A percentile compares a stretch with the other conserved stretches of the same genome.
These are phyloP conservation scores for Starmerella apicola DNA, from an alignment of 805 yeast species.

Conservation along the genomic window DNA sequence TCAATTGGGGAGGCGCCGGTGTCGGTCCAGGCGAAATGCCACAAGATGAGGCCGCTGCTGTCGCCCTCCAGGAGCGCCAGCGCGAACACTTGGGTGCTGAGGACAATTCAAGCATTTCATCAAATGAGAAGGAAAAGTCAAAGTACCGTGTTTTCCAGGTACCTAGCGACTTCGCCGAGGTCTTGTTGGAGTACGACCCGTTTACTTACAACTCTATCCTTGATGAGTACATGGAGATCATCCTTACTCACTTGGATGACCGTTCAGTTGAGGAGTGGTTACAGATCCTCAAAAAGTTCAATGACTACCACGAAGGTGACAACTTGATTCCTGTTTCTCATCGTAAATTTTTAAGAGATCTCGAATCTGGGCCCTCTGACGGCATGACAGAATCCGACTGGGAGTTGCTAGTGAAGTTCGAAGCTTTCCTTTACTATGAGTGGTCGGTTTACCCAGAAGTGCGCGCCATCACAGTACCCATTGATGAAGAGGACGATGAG, in stretches of 20 bases:
- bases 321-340: conserved; percentile 35
- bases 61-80: not conserved
- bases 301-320: conserved; percentile 35
- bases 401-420: conserved; percentile 24
- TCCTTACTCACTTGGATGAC: conserved; percentile 20
- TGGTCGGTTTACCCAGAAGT: conserved; percentile 52
- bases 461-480: conserved; percentile 41
- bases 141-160: not conserved
- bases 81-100: not conserved
- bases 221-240: conserved; percentile 8
- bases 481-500: conserved; percentile 33
- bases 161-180: not conserved
- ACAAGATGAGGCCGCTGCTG: not conserved
- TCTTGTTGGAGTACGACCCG: not conserved
- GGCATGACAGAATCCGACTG: conserved; percentile 18
- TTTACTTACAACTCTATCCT: conserved; percentile 15
- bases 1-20: too few species aligned
- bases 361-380: conserved; percentile 15
- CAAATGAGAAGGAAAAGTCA: too few species aligned
- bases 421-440: conserved; percentile 32
- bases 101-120: not conserved
- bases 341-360: conserved; percentile 27
- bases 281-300: conserved; percentile 30
- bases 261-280: conserved; percentile 29
- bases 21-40: too few species aligned